Evolutionary conservation across 2,329 filamentous ascomycete genomes (phyloP), one percentile per base, ranked within the genome.

Genomic region (Didymella keratinophila): DNA sequence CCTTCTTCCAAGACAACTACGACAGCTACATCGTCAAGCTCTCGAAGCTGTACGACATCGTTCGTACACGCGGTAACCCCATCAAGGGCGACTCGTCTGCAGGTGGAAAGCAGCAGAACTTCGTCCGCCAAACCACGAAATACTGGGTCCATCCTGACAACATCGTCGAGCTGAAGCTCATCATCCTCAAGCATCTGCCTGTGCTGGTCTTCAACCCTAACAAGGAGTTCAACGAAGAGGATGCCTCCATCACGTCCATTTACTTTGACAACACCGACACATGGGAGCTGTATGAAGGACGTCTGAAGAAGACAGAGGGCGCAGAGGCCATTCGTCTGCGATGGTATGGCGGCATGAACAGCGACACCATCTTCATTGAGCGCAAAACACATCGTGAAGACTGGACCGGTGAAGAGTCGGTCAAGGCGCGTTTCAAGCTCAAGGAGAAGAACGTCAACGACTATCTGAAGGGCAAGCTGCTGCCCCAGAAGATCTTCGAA

Each of bases 81-180:
- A 88, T 92, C 71, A 93, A 92, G 79, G 95, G 95, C 56, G 95
- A 99, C 77, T 92, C 92, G 67, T 83, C 93, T 8, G 95, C 95
- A 16, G 95, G 95, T 69, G 95, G 94, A 54, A 87, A 86, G 63
- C 95, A 99, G 78, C 94, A 93, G 73, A 98, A 90, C 82, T 99
- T 99, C 74, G 88, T 99, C 62, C 91, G 95, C 59, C 92, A 98
- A 75, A 99, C 95, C 0, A 99, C 95, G 30, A 99, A 99, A 79
- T 99, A 99, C 81, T 99, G 95, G 95, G 95, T 99, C 44, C 95
- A 99, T 73, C 92, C 91, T 2, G 95, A 98, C 78, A 99, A 99
- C 73, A 95, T 99, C 69, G 98, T 95, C 5, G 95, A 99, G 80
- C 80, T 99, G 62, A 99, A 99, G 82, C 88, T 99, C 77, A 94